Conservation (phyloP, 2,329 filamentous ascomycete genomes). For the Pseudogymnoascus sp. region DNA sequence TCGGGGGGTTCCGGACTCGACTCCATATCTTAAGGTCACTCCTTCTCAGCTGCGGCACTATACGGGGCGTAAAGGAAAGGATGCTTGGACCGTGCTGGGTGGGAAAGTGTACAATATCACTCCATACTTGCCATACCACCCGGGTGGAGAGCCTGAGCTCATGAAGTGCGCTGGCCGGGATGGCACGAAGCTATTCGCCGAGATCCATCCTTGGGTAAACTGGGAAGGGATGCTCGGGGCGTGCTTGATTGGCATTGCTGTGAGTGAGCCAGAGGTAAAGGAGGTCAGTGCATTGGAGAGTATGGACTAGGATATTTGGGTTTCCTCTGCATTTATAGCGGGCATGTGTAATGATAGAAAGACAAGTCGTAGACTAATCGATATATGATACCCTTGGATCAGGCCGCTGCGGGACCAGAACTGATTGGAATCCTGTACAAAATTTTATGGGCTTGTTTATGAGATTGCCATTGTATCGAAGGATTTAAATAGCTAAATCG, state of each 20-base stretch:
- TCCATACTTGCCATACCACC: constrained; percentile 84
- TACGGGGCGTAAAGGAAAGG: constrained; percentile 74
- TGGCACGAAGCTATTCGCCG: constrained; percentile 55
- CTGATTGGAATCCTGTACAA: background rate
- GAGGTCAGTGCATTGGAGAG: constrained; percentile 44
- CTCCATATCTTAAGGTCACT: constrained; percentile 64
- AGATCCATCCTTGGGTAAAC: constrained; percentile 66
- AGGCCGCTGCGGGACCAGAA: background rate
- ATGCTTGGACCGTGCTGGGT: constrained; percentile 85
- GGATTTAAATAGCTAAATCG: background rate
- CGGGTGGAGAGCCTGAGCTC: constrained; percentile 73
- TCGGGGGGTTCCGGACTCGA: constrained; percentile 49
- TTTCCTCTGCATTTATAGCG: constrained; percentile 1
- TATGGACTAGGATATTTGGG: constrained; percentile 45
- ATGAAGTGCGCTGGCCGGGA: constrained; percentile 55
- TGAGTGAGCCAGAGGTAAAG: constrained; percentile 34
- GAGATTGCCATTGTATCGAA: background rate
- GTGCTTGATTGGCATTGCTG: constrained; percentile 56
- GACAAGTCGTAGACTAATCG: background rate
- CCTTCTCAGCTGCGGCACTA: constrained; percentile 70
- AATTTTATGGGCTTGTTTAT: background rate
- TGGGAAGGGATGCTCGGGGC: constrained; percentile 61
- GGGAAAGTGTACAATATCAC: constrained; percentile 92
- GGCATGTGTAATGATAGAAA: constrained; percentile 8
- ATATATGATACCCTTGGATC: constrained; percentile 11